Evolutionary conservation across 257 asterid genomes (phyloP), one percentile per base, ranked within the genome.

Genomic region (Salvia miltiorrhiza): DNA sequence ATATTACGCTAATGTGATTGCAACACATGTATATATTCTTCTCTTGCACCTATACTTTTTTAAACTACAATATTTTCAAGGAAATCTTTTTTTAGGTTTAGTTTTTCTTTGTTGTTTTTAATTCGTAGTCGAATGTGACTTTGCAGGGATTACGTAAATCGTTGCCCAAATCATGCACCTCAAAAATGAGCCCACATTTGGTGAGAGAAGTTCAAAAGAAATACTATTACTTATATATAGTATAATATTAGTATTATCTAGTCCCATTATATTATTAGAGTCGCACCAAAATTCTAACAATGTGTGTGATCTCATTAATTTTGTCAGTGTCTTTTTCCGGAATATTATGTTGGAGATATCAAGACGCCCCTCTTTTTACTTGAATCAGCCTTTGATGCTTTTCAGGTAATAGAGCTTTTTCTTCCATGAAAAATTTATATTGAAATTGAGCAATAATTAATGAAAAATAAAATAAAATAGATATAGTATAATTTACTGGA

Each of bases 251-350:
- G n/a, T n/a, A 41, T 40, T 28, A 23, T 3, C 14, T 21, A 24
- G 20, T 37, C 7, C 53, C 10, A 40, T 41, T 13, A 1, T 26
- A 19, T 3, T 41, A 9, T 1, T 3, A 13, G 17, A 41, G 4
- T 13, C 4, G 30, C 30, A 26, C 48, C 10, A 1, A 4, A 33
- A 13, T 19, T 6, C 54, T 73, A 6, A 63, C 32, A 23, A 65
- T 10, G 12, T 45, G 11, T 17, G 45, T 1, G 35, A 20, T 60
- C n/a, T n/a, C n/a, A n/a, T 26, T 21, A 43, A 45, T 52, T 17
- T 70, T 67, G 2, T 16, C 74, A 77, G 85, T 81, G 85, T 64
- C 43, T 81, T 54, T 77, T 74, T 39, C 77, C 85, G 4, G 82
- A 77, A 63, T 54, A 81, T 77, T 32, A 71, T 19, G 49, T 75